Base-by-base conservation (phyloP, 164 flowering plant genomes). In the Berberis thunbergii region DNA sequence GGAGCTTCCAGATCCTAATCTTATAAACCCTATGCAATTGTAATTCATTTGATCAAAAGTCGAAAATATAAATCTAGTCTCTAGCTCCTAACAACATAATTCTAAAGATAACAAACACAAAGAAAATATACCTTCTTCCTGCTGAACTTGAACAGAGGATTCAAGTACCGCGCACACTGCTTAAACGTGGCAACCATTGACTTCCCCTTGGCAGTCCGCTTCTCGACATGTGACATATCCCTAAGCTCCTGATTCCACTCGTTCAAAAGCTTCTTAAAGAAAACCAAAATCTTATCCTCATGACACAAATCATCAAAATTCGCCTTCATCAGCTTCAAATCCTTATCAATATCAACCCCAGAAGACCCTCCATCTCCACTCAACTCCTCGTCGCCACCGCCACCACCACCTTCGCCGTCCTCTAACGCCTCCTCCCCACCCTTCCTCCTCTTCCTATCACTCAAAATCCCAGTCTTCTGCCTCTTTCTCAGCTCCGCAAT, bases 201-300 rank as follows among this genome's bases (percentile, higher is more conserved):
- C 78, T 95, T 91, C 74, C 97, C 99, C 64, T 86, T 95, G 1
- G 97, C 99, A 1, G 99, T 89, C 67, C 97, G 80, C 80, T 80
- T 89, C 82, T 86, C 92, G 0, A 80, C 67, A 5, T 86, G 89
- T 0, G 73, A 60, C 94, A 78, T 85, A 67, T 83, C 92, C 77
- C 76, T 65, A 60, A 95, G 69, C 81, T 95, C 99, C 79, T 85
- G 92, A 7, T 83, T 82, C 99, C 99, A 95, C 78, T 95, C 98
- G 75, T 80, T 91, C 86, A 95, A 75, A 73, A 91, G 69, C 82
- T 78, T 86, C 86, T 93, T 93, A 59, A 88, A 93, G 62, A 90
- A 90, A 59, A 89, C 98, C 57, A 89, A 66, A 49, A 93, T 93
- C 86, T 81, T 91, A 79, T 95, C 99, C 76, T 95, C 99, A 46